These are phyloP conservation scores for Sonneratia caseolaris DNA, from an alignment of 345 rosid species.

Conservation along the genomic window DNA sequence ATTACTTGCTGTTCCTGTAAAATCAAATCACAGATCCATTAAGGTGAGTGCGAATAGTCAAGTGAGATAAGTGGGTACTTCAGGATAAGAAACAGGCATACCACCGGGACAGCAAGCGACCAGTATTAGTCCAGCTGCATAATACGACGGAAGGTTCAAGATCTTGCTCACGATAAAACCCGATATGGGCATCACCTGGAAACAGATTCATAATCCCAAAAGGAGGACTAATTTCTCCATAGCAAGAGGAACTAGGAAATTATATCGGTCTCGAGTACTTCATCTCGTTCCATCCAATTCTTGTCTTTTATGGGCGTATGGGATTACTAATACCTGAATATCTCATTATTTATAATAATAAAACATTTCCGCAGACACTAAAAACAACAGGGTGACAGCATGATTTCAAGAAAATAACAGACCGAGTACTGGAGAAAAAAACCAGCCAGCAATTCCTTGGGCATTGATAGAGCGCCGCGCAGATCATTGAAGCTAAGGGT, in stretches of 20 bases:
- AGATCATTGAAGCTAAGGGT: slow-evolving; percentile 84
- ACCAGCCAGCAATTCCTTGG: slow-evolving; percentile 65
- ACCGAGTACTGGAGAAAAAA: slow-evolving; percentile 54
- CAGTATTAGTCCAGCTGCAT: slow-evolving; percentile 88
- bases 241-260: neutral
- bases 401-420: neutral
- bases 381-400: no score
- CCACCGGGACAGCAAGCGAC: slow-evolving; percentile 97
- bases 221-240: neutral
- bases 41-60: neutral
- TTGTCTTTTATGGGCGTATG: neutral
- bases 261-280: no score
- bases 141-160: slow-evolving; percentile 68
- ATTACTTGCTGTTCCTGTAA: slow-evolving; percentile 89
- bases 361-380: no score
- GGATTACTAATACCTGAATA: neutral
- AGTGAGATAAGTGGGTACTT: neutral
- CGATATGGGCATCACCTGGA: slow-evolving; percentile 86
- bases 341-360: neutral
- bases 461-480: slow-evolving; percentile 72
- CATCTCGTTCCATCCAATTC: neutral
- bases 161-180: slow-evolving; percentile 73
- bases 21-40: slow-evolving; percentile 8
- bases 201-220: no score
- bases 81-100: slow-evolving; percentile 17